Evolutionary conservation across 2,329 filamentous ascomycete genomes (phyloP), one percentile per base, ranked within the genome.

Genomic region (Beauveria australis): DNA sequence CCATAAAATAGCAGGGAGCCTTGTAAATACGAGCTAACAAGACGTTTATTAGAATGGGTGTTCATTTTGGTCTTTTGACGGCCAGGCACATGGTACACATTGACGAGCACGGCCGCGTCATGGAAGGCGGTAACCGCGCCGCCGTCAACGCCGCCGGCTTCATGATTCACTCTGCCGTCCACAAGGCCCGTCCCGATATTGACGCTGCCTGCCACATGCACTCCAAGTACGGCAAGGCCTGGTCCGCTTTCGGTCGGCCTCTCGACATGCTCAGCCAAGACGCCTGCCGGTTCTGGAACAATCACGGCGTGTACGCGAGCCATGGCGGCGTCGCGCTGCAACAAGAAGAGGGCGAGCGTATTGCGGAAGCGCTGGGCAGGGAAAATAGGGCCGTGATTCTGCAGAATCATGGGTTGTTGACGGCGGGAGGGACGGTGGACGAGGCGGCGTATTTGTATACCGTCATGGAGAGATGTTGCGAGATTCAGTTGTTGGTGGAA

Each of bases 251-350:
- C 67, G 85, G 79, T 1, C 77, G 75, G 28, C 82, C 81, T 2
- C 75, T 91, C 19, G 87, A 89, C 62, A 90, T 90, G 86, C 75
- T 90, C 59, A 88, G 83, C 57, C 87, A 85, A 73, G 88, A 86
- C 70, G 80, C 86, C 3, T 83, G 81, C 67, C 84, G 83, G 65
- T 80, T 91, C 64, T 82, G 84, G 48, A 40, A 53, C 19, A 80
- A 82, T 5, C 70, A 87, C 67, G 78, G 82, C 14, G 82, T 88
- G 18, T 87, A 88, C 68, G 69, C 78, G 12, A 79, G 83, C 8
- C 88, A 87, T 68, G 76, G 74, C 47, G 78, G 78, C 63, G 78
- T 80, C 65, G 78, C 79, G 1, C 73, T 87, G 78, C 68, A 84
- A 78, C 65, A 83, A 75, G 69, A 89, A 60, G 88, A 91, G 69